phyloP scores from a whole-genome alignment of 148 eudicot species.

The Rheum nobile region DNA sequence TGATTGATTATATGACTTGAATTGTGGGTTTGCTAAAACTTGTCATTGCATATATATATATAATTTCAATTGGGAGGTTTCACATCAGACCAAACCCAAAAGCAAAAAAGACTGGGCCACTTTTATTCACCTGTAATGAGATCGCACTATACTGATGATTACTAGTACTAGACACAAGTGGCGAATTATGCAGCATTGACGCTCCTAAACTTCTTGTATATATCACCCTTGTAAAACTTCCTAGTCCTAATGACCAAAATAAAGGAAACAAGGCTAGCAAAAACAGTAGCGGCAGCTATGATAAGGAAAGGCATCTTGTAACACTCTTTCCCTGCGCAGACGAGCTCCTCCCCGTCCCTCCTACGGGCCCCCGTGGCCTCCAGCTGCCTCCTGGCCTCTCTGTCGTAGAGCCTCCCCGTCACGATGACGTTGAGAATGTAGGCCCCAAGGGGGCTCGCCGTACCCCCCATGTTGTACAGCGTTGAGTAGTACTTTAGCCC shows the following conservation, averaged over 20 bases:
- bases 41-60: not conserved
- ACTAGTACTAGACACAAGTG: not conserved
- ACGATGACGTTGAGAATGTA: constrained; percentile 20
- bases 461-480: constrained; percentile 14
- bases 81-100: not conserved
- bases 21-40: not conserved
- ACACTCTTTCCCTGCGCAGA: constrained; percentile 18
- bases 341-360: constrained; percentile 12
- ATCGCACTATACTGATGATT: too few species aligned
- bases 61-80: not conserved
- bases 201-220: constrained; percentile 10
- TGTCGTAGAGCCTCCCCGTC: constrained; percentile 19
- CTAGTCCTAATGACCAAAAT: constrained; percentile 16
- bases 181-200: not conserved
- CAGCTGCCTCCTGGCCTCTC: constrained; percentile 20
- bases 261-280: constrained; percentile 13
- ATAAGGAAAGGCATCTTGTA: constrained; percentile 20
- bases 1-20: not conserved
- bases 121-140: not conserved
- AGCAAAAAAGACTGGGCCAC: not conserved
- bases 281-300: constrained; percentile 21
- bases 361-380: constrained; percentile 13
- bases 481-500: constrained; percentile 28
- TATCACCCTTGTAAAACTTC: constrained; percentile 25
- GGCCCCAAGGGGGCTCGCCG: constrained; percentile 21